phyloP scores from a whole-genome alignment of 169 alveolate species.

The Plasmodium yoelii region DNA sequence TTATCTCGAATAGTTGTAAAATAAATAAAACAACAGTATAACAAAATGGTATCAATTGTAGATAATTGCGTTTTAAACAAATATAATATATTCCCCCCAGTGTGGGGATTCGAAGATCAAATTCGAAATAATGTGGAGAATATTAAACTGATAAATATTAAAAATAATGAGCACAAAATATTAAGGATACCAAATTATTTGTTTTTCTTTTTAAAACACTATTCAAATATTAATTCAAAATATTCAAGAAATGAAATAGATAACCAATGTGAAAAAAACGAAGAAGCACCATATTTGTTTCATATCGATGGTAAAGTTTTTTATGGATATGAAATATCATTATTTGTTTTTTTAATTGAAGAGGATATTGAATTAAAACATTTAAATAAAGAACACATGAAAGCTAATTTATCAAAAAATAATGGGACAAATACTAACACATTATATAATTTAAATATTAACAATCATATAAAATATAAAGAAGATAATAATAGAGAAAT shows the following conservation, averaged over 20 bases:
- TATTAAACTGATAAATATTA: constrained; percentile 32
- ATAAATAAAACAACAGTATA: not conserved
- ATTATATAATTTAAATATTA: not conserved
- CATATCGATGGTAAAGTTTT: constrained; percentile 40
- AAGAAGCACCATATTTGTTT: constrained; percentile 15
- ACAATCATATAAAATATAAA: not conserved
- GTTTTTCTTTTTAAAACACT: constrained; percentile 32
- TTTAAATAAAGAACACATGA: not conserved
- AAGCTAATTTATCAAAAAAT: too few species aligned
- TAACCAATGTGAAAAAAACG: too few species aligned
- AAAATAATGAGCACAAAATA: constrained; percentile 6
- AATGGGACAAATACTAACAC: not conserved
- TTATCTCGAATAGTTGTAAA: not conserved
- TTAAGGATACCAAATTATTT: constrained; percentile 23
- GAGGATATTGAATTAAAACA: constrained; percentile 19
- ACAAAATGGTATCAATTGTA: not conserved
- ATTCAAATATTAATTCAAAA: constrained; percentile 20
- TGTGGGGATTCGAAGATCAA: too few species aligned
- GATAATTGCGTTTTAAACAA: not conserved
- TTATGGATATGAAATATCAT: constrained; percentile 39
- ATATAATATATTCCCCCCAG: not conserved
- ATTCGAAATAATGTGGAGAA: constrained; percentile 6
- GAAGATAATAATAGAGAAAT: constrained; percentile 2
- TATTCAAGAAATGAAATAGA: constrained; percentile 8
- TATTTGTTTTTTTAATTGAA: constrained; percentile 34